Percentiles rank a stretch among this genome's conserved stretches.
Conservation (phyloP, 495 filamentous ascomycete species). For the Mycothermus thermophilus region DNA sequence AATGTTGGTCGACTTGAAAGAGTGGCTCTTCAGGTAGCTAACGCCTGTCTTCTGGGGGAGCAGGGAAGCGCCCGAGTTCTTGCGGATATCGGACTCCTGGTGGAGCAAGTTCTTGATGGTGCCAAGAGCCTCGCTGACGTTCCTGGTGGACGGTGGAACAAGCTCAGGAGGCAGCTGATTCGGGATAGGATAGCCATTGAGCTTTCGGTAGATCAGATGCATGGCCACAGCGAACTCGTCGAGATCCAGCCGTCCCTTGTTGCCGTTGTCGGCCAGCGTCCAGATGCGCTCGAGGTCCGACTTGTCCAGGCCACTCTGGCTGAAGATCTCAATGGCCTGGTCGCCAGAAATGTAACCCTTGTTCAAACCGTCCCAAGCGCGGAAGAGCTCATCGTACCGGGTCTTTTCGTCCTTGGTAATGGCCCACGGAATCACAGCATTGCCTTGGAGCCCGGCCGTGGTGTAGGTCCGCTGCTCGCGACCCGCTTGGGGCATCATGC, state of each 20-base stretch:
- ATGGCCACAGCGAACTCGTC: constrained; percentile 98
- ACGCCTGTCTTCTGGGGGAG: constrained; percentile 95
- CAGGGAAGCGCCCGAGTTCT: constrained; percentile 69
- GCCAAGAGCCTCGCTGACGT: constrained; percentile 81
- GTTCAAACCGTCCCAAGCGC: constrained; percentile 88
- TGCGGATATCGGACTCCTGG: constrained; percentile 74
- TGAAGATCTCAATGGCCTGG: constrained; percentile 92
- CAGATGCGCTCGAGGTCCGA: constrained; percentile 83
- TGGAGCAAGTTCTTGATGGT: constrained; percentile 86
- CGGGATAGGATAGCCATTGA: constrained; percentile 93
- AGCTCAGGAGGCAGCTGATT: constrained; percentile 83
- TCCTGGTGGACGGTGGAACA: constrained; percentile 88
- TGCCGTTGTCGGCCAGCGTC: constrained; percentile 87
- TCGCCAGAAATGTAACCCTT: constrained; percentile 91
- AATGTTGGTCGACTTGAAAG: constrained; percentile 61
- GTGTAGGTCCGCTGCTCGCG: constrained; percentile 76
- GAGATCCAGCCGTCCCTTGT: constrained; percentile 86
- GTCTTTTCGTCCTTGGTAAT: constrained; percentile 99
- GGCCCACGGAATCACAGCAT: constrained; percentile 93
- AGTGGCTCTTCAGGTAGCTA: constrained; percentile 91
- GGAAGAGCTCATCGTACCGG: constrained; percentile 89
- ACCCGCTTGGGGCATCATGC: constrained; percentile 96
- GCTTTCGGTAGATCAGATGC: constrained; percentile 95
- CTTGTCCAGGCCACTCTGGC: constrained; percentile 86
- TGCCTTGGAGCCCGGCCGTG: constrained; percentile 77